Conservation (phyloP, 2,329 filamentous ascomycete genomes). For the Arthroderma sp. region DNA sequence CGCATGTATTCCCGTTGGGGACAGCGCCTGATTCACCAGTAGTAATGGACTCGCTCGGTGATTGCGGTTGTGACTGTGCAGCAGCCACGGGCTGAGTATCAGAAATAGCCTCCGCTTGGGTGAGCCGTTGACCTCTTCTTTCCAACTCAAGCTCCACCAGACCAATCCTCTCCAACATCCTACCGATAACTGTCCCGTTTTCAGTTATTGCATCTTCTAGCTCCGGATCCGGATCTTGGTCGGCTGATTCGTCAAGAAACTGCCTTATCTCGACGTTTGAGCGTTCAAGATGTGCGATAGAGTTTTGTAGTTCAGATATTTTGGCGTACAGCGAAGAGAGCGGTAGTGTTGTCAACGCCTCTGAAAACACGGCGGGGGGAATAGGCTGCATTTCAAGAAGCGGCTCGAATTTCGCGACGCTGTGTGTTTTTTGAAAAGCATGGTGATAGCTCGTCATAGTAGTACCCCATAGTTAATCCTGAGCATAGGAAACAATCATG, state of each 20-base stretch:
- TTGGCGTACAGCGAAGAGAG: slow-evolving; percentile 48
- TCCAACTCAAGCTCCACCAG: slow-evolving; percentile 41
- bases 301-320: slow-evolving; percentile 48
- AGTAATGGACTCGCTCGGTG: too few species aligned
- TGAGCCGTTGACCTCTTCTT: slow-evolving; percentile 30
- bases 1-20: too few species aligned
- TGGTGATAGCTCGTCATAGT: too few species aligned
- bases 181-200: slow-evolving; percentile 43
- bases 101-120: too few species aligned
- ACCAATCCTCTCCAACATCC: slow-evolving; percentile 43
- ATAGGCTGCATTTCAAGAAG: slow-evolving; percentile 32
- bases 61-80: too few species aligned
- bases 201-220: slow-evolving; percentile 45
- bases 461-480: too few species aligned
- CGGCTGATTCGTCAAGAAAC: slow-evolving; percentile 26
- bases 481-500: too few species aligned
- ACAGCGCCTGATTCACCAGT: too few species aligned
- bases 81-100: too few species aligned
- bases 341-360: slow-evolving; percentile 45
- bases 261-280: slow-evolving; percentile 45
- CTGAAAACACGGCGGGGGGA: slow-evolving; percentile 36
- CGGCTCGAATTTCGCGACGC: neutral
- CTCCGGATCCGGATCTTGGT: slow-evolving; percentile 37
- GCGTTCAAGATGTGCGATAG: slow-evolving; percentile 43
- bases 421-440: neutral